A percentile compares a stretch with the other conserved stretches of the same genome.
phyloP scores from a whole-genome alignment of 2,329 filamentous ascomycete genomes.

The Arthrocladium fulminans region DNA sequence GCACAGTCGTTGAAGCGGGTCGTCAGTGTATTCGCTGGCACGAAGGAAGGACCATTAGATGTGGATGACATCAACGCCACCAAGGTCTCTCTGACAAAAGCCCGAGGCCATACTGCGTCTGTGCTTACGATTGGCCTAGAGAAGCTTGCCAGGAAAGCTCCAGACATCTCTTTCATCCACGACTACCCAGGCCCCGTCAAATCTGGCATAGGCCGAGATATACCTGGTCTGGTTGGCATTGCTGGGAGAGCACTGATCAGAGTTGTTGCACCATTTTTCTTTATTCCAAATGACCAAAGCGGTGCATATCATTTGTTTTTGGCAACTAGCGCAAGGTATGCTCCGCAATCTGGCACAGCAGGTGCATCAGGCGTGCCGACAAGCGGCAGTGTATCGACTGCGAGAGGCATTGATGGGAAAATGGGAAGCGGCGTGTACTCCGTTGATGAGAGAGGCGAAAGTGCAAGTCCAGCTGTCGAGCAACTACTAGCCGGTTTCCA shows the following conservation, averaged over 20 bases:
- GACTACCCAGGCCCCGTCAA: constrained; percentile 41
- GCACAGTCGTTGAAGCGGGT: constrained; percentile 44
- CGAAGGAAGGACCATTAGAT: constrained; percentile 43
- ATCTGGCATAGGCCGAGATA: constrained; percentile 34
- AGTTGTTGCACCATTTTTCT: constrained; percentile 24
- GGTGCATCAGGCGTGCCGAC: constrained; percentile 14
- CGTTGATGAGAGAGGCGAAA: constrained; percentile 17
- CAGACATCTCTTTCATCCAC: constrained; percentile 42
- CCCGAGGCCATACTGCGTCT: constrained; percentile 40
- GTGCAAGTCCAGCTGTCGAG: constrained; percentile 9
- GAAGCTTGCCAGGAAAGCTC: constrained; percentile 40
- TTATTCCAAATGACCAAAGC: constrained; percentile 28
- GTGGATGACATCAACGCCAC: constrained; percentile 32
- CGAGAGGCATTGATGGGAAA: constrained; percentile 21
- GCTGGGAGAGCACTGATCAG: constrained; percentile 25
- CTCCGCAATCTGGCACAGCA: constrained; percentile 9
- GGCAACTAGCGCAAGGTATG: constrained; percentile 30
- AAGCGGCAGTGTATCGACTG: constrained; percentile 13
- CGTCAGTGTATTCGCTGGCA: constrained; percentile 46
- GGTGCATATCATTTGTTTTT: constrained; percentile 39
- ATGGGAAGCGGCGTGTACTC: constrained; percentile 27
- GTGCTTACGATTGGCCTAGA: constrained; percentile 44
- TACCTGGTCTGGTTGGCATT: constrained; percentile 23
- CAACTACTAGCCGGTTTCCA: constrained; percentile 24
- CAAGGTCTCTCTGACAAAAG: constrained; percentile 25